phyloP scores from a whole-genome alignment of 23 red algal species.

The Cyanidioschyzon merolae region DNA sequence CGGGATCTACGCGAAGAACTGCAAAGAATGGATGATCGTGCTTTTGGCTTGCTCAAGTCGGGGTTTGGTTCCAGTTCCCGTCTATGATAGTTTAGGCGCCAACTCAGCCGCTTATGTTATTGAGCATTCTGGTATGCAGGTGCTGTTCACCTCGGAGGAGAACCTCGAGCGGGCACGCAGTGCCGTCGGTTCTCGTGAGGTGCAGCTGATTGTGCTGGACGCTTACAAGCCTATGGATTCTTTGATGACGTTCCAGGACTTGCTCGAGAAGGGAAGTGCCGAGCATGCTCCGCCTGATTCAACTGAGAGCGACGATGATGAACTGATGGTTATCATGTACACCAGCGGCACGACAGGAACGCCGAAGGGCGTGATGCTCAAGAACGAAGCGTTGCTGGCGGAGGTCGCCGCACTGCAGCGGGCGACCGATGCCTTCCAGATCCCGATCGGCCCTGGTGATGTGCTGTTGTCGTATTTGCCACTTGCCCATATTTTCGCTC shows the following conservation, averaged over 20 bases:
- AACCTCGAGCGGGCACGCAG: not conserved
- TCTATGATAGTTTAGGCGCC: constrained; percentile 82
- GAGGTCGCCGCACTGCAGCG: constrained; percentile 33
- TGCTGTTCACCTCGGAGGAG: constrained; percentile 28
- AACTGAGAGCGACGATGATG: constrained; percentile 18
- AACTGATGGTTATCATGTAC: constrained; percentile 78
- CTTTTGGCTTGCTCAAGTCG: constrained; percentile 40
- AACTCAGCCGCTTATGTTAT: constrained; percentile 72
- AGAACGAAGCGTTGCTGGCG: constrained; percentile 45
- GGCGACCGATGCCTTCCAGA: constrained; percentile 32
- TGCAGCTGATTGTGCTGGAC: not conserved
- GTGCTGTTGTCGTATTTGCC: constrained; percentile 62
- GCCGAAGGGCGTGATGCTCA: constrained; percentile 76
- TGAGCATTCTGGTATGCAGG: constrained; percentile 56
- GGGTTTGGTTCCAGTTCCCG: constrained; percentile 68
- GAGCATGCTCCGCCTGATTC: not conserved
- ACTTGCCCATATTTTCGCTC: constrained; percentile 87
- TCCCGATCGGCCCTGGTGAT: constrained; percentile 29
- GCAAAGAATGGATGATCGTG: constrained; percentile 55
- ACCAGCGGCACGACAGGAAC: constrained; percentile 89
- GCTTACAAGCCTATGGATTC: not conserved
- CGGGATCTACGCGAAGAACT: constrained; percentile 75
- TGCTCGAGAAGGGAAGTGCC: not conserved
- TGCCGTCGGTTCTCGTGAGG: not conserved
- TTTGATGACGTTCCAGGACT: not conserved